These are phyloP conservation scores for Colletotrichum echinochloae DNA, from an alignment of 2,329 filamentous ascomycete genomes.

Conservation along the genomic window DNA sequence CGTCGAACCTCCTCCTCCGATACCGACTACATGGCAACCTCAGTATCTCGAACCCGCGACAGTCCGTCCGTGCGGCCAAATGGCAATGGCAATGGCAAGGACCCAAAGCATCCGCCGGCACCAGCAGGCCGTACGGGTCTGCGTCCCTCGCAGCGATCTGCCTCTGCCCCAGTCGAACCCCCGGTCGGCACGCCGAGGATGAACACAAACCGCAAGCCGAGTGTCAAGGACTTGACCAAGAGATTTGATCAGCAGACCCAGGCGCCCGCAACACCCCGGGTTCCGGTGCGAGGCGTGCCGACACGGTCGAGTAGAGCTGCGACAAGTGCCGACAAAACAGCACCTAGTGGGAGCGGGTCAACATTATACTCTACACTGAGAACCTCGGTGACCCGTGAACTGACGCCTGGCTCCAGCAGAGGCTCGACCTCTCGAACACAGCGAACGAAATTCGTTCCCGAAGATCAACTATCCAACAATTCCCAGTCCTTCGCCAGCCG, in stretches of 20 bases:
- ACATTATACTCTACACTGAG: conserved; percentile 57
- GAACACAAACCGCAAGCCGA: conserved; percentile 64
- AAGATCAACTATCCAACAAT: conserved; percentile 65
- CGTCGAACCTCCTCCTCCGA: conserved; percentile 37
- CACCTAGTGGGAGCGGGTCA: conserved; percentile 43
- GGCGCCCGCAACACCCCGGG: conserved; percentile 49
- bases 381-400: conserved; percentile 50
- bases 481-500: conserved; percentile 71
- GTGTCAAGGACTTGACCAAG: conserved; percentile 83
- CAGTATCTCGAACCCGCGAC: conserved; percentile 52
- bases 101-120: conserved; percentile 60
- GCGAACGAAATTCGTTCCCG: conserved; percentile 60
- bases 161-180: conserved; percentile 67
- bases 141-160: conserved; percentile 63
- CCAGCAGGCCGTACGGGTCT: conserved; percentile 54
- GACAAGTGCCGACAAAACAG: conserved; percentile 45
- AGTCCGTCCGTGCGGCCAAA: conserved; percentile 61
- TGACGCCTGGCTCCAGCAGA: conserved; percentile 44
- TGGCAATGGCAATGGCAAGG: conserved; percentile 62
- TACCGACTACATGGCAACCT: conserved; percentile 55
- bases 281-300: conserved; percentile 50
- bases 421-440: conserved; percentile 48
- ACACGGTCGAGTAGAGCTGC: conserved; percentile 53
- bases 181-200: conserved; percentile 48
- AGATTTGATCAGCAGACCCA: conserved; percentile 76